A percentile compares a stretch with the other conserved stretches of the same genome.
Evolutionary conservation across 106 monocot genomes (phyloP).

Genomic region (Ottelia alismoides): DNA sequence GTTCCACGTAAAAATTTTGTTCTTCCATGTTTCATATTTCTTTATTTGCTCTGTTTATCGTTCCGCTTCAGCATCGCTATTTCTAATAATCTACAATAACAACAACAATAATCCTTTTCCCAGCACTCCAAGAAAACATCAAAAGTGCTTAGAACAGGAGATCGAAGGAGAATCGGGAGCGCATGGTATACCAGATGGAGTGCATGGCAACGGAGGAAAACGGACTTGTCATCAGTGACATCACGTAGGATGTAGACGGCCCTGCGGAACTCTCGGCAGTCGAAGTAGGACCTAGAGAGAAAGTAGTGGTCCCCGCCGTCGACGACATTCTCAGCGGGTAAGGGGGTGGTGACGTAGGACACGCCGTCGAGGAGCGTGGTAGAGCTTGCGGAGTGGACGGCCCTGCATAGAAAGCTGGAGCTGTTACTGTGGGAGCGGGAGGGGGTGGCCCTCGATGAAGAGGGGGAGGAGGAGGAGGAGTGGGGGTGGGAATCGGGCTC

Average conservation of each 20-base stretch:
- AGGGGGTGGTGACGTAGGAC: conserved; percentile 81
- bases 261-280: conserved; percentile 82
- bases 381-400: conserved; percentile 16
- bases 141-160: neutral
- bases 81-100: no score
- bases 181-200: conserved; percentile 55
- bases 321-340: conserved; percentile 42
- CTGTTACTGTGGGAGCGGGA: conserved; percentile 16
- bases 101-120: no score
- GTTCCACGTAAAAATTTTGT: no score
- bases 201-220: conserved; percentile 75
- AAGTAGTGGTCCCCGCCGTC: conserved; percentile 43
- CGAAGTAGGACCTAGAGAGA: conserved; percentile 80
- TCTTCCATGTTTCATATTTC: no score
- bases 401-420: conserved; percentile 34
- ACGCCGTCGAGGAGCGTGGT: conserved; percentile 66
- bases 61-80: no score
- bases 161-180: neutral
- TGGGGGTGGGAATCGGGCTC: conserved; percentile 35
- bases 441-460: conserved; percentile 5
- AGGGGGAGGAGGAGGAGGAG: conserved; percentile 14
- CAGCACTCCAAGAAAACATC: neutral
- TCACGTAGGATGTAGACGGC: conserved; percentile 57
- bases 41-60: no score
- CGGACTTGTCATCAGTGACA: conserved; percentile 43